Evolutionary conservation across 345 rosid species (phyloP), one percentile per base, ranked within the genome.

Genomic region (Camelina sativa): DNA sequence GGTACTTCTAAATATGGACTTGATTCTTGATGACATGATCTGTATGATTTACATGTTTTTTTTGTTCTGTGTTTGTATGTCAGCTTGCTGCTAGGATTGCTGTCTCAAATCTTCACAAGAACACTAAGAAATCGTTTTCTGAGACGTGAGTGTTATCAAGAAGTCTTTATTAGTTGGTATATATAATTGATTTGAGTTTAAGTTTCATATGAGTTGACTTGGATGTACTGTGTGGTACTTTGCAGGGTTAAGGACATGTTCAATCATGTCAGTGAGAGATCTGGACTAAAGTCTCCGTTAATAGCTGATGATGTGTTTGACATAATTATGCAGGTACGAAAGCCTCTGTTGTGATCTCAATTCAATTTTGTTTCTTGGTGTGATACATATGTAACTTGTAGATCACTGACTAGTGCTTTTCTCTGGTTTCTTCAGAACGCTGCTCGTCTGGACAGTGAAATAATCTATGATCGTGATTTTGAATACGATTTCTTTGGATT

Each of bases 51-150:
- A 47, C 5, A 30, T 37, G 0, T 6, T 73, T 67, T 28, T 25
- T 28, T 28, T 64, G 7, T 19, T 59, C 11, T 34, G 71, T 66
- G 71, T 52, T 66, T 52, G 13, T 34, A 38, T 61, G 69, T 63
- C 90, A 96, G 99, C 77, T 96, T 88, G 99, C 98, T 71, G 99
- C 99, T 0, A 91, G 99, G 76, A 91, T 96, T 72, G 99, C 82
- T 69, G 99, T 96, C 9, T 96, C 98, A 5, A 96, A 96, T 84
- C 90, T 96, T 65, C 98, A 96, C 77, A 96, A 96, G 86, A 96
- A 92, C 74, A 96, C 99, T 4, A 88, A 80, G 84, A 96, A 96
- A 55, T 88, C 85, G 3, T 96, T 96, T 74, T 96, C 99, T 0
- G 99, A 96, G 78, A 92, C 97, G 99, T 96, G 80, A 81, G 99